Evolutionary conservation across 257 asterid species (phyloP), one percentile per base, ranked within the genome.

Genomic region (Solanum lignicaule): DNA sequence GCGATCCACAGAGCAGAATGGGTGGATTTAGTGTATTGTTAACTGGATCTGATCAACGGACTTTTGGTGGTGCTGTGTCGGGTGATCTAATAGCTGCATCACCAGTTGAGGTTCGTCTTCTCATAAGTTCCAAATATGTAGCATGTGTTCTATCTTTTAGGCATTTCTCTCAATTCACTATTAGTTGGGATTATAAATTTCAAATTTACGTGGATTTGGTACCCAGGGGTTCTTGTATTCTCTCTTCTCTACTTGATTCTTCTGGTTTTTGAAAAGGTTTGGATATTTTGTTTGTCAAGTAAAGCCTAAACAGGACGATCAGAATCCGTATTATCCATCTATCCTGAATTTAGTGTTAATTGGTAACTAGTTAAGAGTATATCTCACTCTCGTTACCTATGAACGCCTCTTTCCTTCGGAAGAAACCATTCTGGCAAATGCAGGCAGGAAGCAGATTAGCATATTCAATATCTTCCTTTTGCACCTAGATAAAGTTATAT

Each of bases 31-130:
- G 95, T 91, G 87, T 90, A 65, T 90, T 91, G 1, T 90, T 94
- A 75, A 90, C 94, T 78, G 94, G 95, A 35, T 89, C 95, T 6
- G 94, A 92, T 86, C 94, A 95, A 87, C 89, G 95, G 88, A 91
- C 92, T 83, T 90, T 94, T 5, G 94, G 97, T 84, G 95, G 94
- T 32, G 85, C 93, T 73, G 97, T 94, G 76, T 93, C 93, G n/a
- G 95, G 97, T 55, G 86, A 88, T 83, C 89, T 94, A n/a, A 89
- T 87, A 13, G 95, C 95, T 5, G 89, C 93, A 23, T 89, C 95
- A 83, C 93, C 94, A 23, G 93, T 94, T 46, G 94, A 92, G 93
- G 95, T 94, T 79, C 84, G 74, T 75, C 86, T 87, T 76, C 84
- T 89, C 84, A 82, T 82, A 29, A n/a, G 18, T 65, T n/a, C 32